phyloP scores from a whole-genome alignment of 805 yeast species.

The Candida suzukii region DNA sequence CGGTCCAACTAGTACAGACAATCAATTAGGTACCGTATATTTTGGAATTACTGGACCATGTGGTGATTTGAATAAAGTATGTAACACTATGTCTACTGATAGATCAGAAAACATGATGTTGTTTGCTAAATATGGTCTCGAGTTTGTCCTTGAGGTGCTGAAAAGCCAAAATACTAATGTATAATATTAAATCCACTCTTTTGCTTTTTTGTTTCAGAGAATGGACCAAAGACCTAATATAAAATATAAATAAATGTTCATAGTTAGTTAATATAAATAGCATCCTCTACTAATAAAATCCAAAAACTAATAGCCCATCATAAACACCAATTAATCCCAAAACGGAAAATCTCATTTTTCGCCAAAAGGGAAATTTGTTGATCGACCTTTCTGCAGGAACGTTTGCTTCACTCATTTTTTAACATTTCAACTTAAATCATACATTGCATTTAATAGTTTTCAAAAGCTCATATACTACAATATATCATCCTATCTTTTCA shows the following conservation, averaged over 20 bases:
- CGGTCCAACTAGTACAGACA: conserved; percentile 49
- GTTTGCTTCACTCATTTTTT: too few relatives aligned
- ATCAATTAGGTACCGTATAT: conserved; percentile 58
- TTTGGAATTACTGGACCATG: conserved; percentile 64
- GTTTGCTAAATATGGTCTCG: conserved; percentile 64
- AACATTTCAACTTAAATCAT: too few relatives aligned
- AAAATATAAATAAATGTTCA: not conserved
- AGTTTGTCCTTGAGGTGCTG: conserved; percentile 48
- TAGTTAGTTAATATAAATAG: too few relatives aligned
- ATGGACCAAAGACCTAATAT: not conserved
- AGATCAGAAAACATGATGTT: conserved; percentile 67
- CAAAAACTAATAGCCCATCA: not conserved
- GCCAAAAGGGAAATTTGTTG: not conserved
- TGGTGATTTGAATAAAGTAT: conserved; percentile 41
- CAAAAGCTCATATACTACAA: too few relatives aligned
- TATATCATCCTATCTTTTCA: too few relatives aligned
- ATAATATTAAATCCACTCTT: too few relatives aligned
- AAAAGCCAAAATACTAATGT: conserved; percentile 9
- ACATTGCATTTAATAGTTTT: too few relatives aligned
- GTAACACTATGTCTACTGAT: conserved; percentile 39
- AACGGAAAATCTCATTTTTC: not conserved
- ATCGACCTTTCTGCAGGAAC: too few relatives aligned
- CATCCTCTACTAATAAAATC: too few relatives aligned
- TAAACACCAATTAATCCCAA: not conserved
- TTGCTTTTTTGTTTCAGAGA: too few relatives aligned